Evolutionary conservation across 306 rosid species (phyloP).

Genomic region (Rosa lucieae): DNA sequence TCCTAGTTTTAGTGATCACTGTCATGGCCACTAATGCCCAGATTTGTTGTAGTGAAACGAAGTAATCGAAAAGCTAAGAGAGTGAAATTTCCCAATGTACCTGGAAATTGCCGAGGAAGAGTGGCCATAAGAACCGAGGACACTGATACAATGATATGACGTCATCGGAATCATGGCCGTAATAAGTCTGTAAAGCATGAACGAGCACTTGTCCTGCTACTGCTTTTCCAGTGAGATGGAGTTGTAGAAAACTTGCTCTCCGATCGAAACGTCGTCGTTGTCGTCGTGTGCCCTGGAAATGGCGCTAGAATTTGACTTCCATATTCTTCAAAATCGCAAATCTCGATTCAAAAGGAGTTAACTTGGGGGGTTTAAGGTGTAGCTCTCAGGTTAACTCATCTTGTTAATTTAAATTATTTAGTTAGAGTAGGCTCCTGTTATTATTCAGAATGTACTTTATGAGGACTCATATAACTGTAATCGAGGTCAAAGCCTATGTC

Average conservation of each 20-base stretch:
- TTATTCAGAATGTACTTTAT: too few species aligned
- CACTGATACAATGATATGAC: constrained; percentile 65
- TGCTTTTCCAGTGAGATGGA: constrained; percentile 73
- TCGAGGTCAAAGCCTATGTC: too few species aligned
- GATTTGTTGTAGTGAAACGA: too few species aligned
- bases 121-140: constrained; percentile 84
- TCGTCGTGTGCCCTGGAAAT: constrained; percentile 43
- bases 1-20: too few species aligned
- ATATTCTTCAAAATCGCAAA: too few species aligned
- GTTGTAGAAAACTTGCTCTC: constrained; percentile 48
- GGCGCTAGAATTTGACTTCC: constrained; percentile 61
- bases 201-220: constrained; percentile 81
- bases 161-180: constrained; percentile 34
- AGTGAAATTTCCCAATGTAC: constrained; percentile 22
- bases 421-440: too few species aligned
- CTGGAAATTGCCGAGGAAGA: constrained; percentile 84
- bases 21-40: too few species aligned
- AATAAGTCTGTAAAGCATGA: constrained; percentile 67
- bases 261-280: constrained; percentile 1
- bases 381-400: too few species aligned
- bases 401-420: too few species aligned
- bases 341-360: too few species aligned
- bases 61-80: neutral
- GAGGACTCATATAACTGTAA: too few species aligned
- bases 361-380: too few species aligned